Evolutionary conservation across 1,139 yeast species (phyloP), one percentile per base, ranked within the genome.

Genomic region (Sugiyamaella pinicola): DNA sequence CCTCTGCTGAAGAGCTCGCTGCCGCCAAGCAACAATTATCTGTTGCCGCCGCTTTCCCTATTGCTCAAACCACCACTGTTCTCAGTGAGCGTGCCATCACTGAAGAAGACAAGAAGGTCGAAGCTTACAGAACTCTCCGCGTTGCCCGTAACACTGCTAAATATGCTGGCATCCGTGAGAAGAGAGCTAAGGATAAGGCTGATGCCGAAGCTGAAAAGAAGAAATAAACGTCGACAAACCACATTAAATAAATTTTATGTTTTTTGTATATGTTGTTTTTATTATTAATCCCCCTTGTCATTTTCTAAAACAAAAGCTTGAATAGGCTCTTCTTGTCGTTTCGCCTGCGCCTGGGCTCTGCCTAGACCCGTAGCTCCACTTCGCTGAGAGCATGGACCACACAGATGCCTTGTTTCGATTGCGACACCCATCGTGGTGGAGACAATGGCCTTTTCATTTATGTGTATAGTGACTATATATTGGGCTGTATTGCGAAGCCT

Each of bases 181-280:
- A 91, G 95, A 87, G 96, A 81, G 95, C 95, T 71, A 84, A 77
- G 74, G 97, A 90, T 68, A 83, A 83, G 82, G 98, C 98, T 78
- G 98, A 88, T 80, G 97, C 97, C 76, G 98, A 91, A 82, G 96
- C 96, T 81, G 96, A 89, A 73, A 90, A 90, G 91, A 89, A 89
- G 89, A 89, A 89, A 84, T 87, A 86, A 82, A 67, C 47, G 39
- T 33, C 29, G 38, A 33, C 39, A 29, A 31, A 43, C 19, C 28
- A 43, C 39, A 43, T 43, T 28, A 42, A 42, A 31, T 42, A 42
- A 43, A 43, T 42, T n/a, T n/a, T 31, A 43, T 43, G 39, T 43
- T 31, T 43, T 43, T 26, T 43, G 39, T 43, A 34, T 43, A 43
- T 43, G 47, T 42, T 42, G 47, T 43, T 29, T 43, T 43, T 43